A percentile compares a stretch with the other conserved stretches of the same genome.
These are phyloP conservation scores for Nemania sp. DNA, from an alignment of 2,329 filamentous ascomycete species.

Conservation along the genomic window DNA sequence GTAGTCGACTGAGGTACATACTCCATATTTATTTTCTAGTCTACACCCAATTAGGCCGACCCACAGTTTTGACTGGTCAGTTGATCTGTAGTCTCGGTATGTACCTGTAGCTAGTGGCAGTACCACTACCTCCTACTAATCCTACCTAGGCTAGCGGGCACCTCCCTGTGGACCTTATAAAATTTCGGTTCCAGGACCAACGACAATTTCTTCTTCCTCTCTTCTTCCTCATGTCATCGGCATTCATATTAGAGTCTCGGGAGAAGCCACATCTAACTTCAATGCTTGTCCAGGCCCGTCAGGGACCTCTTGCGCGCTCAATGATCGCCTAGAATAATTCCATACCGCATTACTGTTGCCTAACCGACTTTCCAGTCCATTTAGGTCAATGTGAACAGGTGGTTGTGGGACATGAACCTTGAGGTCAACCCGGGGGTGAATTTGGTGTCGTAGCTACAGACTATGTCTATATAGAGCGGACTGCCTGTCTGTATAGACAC, in stretches of 20 bases:
- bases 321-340: slow-evolving; percentile 88
- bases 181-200: slow-evolving; percentile 2
- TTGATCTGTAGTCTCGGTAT: too few relatives aligned
- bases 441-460: too few relatives aligned
- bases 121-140: not conserved
- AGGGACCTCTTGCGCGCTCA: slow-evolving; percentile 92
- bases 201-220: slow-evolving; percentile 46
- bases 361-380: slow-evolving; percentile 51
- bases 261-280: slow-evolving; percentile 71
- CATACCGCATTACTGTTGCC: slow-evolving; percentile 76
- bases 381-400: slow-evolving; percentile 46
- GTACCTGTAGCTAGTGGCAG: too few relatives aligned
- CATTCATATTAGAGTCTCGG: slow-evolving; percentile 99
- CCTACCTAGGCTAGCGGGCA: not conserved
- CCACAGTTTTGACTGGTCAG: too few relatives aligned
- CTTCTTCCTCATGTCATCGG: slow-evolving; percentile 74
- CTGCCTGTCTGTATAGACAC: not conserved
- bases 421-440: too few relatives aligned
- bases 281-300: slow-evolving; percentile 90
- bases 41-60: too few relatives aligned
- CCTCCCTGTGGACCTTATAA: slow-evolving; percentile 17
- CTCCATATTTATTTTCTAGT: too few relatives aligned
- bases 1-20: too few relatives aligned
- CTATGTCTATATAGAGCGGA: not conserved
- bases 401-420: slow-evolving; percentile 46